Evolutionary conservation across 2,329 filamentous ascomycete species (phyloP).

Genomic region (Fusarium piperis): DNA sequence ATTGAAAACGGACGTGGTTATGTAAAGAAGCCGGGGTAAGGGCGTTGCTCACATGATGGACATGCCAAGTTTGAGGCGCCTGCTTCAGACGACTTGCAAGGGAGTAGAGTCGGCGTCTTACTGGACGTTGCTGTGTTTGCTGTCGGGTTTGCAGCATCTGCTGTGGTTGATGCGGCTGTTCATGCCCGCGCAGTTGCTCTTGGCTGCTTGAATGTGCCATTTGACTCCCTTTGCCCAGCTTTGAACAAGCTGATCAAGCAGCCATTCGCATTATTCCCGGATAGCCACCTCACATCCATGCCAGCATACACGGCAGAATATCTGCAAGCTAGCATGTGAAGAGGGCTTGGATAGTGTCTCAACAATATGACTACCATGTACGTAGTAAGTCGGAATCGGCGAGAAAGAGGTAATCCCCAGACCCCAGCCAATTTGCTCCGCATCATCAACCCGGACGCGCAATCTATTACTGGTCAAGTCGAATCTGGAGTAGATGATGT

Average conservation of each 20-base stretch:
- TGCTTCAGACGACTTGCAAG: conserved; percentile 1
- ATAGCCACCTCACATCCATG: neutral
- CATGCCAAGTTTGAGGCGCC: conserved; percentile 4
- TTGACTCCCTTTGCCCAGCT: neutral
- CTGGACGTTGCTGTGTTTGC: neutral
- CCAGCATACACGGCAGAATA: neutral
- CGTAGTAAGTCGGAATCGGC: neutral
- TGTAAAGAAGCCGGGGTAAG: conserved; percentile 10
- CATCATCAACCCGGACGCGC: neutral
- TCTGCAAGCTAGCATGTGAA: neutral
- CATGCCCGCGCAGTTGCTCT: neutral
- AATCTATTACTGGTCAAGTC: neutral
- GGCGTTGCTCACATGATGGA: conserved; percentile 5
- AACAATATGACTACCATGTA: no score
- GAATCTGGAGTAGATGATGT: conserved; percentile 1
- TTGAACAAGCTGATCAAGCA: neutral
- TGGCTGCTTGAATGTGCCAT: neutral
- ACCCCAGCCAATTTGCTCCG: neutral
- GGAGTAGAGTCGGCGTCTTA: neutral
- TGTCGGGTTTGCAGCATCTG: neutral
- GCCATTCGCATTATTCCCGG: neutral
- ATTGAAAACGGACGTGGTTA: neutral
- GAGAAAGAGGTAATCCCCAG: neutral
- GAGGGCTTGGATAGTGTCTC: neutral
- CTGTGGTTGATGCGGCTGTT: conserved; percentile 3